Conservation (phyloP, 768 basidiomycete genomes). For the Tricholoma hemisulphureum region DNA sequence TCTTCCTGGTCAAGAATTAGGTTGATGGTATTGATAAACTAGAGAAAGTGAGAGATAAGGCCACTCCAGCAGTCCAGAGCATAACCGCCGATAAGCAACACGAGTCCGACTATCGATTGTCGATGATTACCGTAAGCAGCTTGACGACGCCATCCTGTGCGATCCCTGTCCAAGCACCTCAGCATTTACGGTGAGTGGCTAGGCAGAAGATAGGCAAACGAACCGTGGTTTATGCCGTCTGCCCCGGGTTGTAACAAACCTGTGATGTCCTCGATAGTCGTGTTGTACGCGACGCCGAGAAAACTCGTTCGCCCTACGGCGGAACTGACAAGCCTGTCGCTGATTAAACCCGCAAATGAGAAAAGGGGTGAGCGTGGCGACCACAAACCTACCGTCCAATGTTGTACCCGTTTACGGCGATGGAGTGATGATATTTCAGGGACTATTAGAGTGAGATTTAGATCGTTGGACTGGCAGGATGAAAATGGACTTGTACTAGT, state of each 20-base stretch:
- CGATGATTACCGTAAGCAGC: conserved; percentile 45
- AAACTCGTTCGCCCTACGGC: conserved; percentile 35
- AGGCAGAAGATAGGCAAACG: conserved; percentile 3
- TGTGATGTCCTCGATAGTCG: conserved; percentile 36
- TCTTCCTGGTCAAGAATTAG: too few relatives aligned
- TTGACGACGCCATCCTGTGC: conserved; percentile 49
- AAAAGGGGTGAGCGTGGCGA: not conserved
- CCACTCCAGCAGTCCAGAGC: too few relatives aligned
- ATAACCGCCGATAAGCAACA: not conserved
- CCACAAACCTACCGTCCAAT: conserved; percentile 18
- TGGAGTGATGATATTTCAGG: conserved; percentile 15
- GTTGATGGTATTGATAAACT: too few relatives aligned
- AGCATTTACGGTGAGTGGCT: not conserved
- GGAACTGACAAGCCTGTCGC: conserved; percentile 34
- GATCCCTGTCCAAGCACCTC: conserved; percentile 34
- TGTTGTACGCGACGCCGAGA: conserved; percentile 37
- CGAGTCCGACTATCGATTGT: not conserved
- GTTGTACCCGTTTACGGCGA: conserved; percentile 22
- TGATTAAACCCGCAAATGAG: not conserved
- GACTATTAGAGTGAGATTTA: too few relatives aligned
- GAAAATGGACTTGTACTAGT: conserved; percentile 3
- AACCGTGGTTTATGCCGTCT: conserved; percentile 52
- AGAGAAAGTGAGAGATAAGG: too few relatives aligned
- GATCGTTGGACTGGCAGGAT: too few relatives aligned
- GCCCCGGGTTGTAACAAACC: conserved; percentile 43